Base-by-base conservation (phyloP, 148 eudicot genomes). In the Rheum nobile region DNA sequence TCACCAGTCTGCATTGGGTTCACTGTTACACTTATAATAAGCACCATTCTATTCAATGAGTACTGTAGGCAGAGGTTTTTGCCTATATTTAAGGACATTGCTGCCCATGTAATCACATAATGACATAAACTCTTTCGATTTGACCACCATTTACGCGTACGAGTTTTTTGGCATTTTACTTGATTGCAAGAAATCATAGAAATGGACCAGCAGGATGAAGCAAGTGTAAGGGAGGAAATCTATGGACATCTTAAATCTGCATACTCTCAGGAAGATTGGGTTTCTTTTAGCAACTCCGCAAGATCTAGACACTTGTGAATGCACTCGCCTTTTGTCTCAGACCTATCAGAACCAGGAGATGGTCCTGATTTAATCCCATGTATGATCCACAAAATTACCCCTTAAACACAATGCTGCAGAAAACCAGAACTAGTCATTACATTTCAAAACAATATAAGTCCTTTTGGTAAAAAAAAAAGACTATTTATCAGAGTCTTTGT, bases 41-140 rank as follows among this genome's bases (percentile, higher is more conserved):
- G 77, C 71, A 96, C 99, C 13, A 83, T 89, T 73, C 81, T 96
- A 67, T 96, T 87, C 88, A 76, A 88, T 29, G 85, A 86, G 77
- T 96, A 86, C 54, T 88, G 96, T 82, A 82, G 96, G 77, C 86
- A 88, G 29, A 86, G 94, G 82, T 96, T 96, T 82, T 82, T 57
- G 8, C 94, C 91, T 4, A 78, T 89, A 13, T 96, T 92, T 59
- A 71, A 69, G 50, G 71, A 80, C 43, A 80, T 75, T 37, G 83
- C 88, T 67, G 83, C 91, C 7, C 84, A 86, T 92, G 99, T 92
- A 85, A 71, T 17, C 54, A 44, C 42, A 31, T 22, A 57, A 24
- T 57, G 34, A 24, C 32, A 26, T 31, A 12, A 46, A 29, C 21
- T 16, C 28, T 19, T 32, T 44, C 19, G 6, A 29, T 38, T 19